These are phyloP conservation scores for Eragrostis nindensis DNA, from an alignment of 176 grass and related monocot species.

Conservation along the genomic window DNA sequence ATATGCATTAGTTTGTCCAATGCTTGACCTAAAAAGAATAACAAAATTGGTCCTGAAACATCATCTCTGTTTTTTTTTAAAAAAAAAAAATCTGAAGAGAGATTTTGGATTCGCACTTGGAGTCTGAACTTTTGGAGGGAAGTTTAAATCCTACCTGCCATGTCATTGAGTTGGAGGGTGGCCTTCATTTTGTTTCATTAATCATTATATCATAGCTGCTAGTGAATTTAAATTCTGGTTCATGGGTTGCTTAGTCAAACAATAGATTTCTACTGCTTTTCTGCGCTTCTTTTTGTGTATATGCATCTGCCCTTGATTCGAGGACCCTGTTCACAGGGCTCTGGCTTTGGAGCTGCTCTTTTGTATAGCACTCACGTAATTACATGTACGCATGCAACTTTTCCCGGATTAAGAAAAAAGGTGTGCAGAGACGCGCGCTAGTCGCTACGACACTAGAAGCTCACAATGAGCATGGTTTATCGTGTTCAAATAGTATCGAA, in stretches of 20 bases:
- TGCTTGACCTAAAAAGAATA: conserved; percentile 35
- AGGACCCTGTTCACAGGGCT: conserved; percentile 68
- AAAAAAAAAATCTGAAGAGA: no score
- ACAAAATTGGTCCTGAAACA: not conserved
- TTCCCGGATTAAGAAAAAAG: not conserved
- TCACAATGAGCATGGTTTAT: no score
- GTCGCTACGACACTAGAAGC: no score
- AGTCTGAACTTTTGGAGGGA: conserved; percentile 46
- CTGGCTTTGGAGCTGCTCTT: conserved; percentile 56
- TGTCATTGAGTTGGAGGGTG: no score
- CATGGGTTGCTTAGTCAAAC: conserved; percentile 30
- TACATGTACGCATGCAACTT: conserved; percentile 42
- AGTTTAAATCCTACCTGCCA: conserved; percentile 49
- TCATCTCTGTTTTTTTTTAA: conserved; percentile 26
- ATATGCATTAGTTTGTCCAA: conserved; percentile 13
- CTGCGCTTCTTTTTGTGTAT: conserved; percentile 31
- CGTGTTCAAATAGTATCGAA: no score
- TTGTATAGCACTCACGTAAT: conserved; percentile 50
- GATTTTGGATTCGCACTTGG: conserved; percentile 27
- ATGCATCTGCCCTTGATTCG: conserved; percentile 48
- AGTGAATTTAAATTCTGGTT: conserved; percentile 13
- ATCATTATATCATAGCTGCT: not conserved
- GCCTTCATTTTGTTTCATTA: conserved; percentile 10
- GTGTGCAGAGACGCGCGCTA: no score
- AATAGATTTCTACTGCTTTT: conserved; percentile 3